Conservation (phyloP, 176 grass and related monocot species). For the Aechmea fasciata region DNA sequence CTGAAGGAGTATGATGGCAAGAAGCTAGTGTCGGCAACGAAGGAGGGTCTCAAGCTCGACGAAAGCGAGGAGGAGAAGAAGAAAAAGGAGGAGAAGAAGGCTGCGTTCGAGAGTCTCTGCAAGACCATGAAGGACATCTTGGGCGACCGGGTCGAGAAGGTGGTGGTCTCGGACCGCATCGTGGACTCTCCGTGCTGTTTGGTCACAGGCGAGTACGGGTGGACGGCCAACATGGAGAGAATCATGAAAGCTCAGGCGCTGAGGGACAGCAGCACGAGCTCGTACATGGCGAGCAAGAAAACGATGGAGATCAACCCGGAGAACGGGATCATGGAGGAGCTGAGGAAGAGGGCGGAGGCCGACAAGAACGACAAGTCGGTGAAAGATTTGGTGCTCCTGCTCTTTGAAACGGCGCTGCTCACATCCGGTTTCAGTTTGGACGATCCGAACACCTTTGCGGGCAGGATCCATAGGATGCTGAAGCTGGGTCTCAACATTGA, state of each 20-base stretch:
- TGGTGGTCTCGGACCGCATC: conserved; percentile 37
- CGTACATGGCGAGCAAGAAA: conserved; percentile 43
- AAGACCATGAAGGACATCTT: conserved; percentile 43
- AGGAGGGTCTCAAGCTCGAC: conserved; percentile 32
- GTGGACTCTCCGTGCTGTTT: conserved; percentile 39
- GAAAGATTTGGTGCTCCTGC: conserved; percentile 37
- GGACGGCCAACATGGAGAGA: conserved; percentile 50
- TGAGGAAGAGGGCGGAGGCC: conserved; percentile 37
- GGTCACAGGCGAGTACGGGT: conserved; percentile 48
- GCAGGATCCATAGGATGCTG: conserved; percentile 44
- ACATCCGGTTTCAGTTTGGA: conserved; percentile 45
- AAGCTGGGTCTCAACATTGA: conserved; percentile 42
- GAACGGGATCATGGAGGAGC: conserved; percentile 45
- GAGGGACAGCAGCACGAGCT: conserved; percentile 27
- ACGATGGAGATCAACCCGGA: conserved; percentile 55
- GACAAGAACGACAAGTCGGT: conserved; percentile 54
- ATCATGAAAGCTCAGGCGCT: conserved; percentile 52
- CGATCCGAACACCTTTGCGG: conserved; percentile 38
- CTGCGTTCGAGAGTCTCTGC: conserved; percentile 36
- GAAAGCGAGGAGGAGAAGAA: conserved; percentile 39
- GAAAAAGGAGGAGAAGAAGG: conserved; percentile 27
- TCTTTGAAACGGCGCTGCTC: conserved; percentile 41
- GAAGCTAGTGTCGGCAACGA: conserved; percentile 32
- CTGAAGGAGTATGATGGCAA: conserved; percentile 43
- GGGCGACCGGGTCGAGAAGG: conserved; percentile 39